Conservation (phyloP, 2,329 filamentous ascomycete species). For the Hypoxylon sp. region DNA sequence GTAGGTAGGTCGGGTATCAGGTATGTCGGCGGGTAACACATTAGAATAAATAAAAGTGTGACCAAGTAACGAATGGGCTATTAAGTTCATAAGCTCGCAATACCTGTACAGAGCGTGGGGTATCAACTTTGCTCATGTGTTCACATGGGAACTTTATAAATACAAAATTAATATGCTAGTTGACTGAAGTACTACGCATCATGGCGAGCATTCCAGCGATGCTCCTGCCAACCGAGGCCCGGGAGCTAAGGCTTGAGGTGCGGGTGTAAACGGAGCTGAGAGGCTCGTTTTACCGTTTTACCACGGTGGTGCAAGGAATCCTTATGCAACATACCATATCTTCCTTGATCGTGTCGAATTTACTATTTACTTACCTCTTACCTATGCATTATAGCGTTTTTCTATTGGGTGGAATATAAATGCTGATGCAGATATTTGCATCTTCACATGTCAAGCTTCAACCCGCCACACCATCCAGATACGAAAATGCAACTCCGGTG, state of each 20-base stretch:
- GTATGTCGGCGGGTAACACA: not conserved
- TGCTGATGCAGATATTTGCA: constrained; percentile 22
- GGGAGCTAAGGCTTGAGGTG: constrained; percentile 18
- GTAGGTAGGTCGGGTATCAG: no score
- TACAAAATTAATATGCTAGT: constrained; percentile 2
- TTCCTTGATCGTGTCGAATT: constrained; percentile 9
- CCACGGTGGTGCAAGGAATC: not conserved
- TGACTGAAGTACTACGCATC: not conserved
- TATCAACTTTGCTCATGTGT: not conserved
- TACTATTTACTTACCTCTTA: not conserved
- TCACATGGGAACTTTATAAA: constrained; percentile 2
- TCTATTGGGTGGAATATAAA: constrained; percentile 15
- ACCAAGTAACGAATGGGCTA: not conserved
- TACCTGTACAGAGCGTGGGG: not conserved
- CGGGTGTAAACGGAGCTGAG: constrained; percentile 32
- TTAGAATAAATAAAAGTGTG: not conserved
- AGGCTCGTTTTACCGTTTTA: not conserved
- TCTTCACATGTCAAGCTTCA: constrained; percentile 38
- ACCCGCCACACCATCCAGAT: not conserved
- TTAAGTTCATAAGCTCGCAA: not conserved
- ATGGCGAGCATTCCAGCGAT: not conserved
- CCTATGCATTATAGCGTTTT: not conserved
- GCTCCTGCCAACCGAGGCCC: constrained; percentile 37
- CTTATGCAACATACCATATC: not conserved
- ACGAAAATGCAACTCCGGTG: not conserved